Conservation (phyloP, 306 rosid genomes). For the Chamaecrista fasciculata region DNA sequence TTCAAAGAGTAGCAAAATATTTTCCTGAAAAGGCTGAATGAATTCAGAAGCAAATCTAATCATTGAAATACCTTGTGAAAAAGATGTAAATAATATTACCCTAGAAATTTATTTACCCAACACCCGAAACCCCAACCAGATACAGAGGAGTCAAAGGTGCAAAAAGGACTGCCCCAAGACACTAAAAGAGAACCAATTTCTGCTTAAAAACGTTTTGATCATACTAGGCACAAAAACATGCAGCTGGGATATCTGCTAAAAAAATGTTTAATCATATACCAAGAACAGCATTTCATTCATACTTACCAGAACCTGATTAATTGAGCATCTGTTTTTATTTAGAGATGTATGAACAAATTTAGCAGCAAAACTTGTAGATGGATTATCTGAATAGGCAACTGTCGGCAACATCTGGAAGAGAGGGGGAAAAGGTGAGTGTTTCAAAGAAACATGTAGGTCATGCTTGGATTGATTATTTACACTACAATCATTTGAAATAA, state of each 20-base stretch:
- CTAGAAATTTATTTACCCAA: slow-evolving; percentile 11
- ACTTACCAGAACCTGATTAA: slow-evolving; percentile 91
- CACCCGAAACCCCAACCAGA: slow-evolving; percentile 15
- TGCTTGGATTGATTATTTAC: slow-evolving; percentile 18
- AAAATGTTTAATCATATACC: slow-evolving; percentile 13
- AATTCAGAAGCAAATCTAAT: slow-evolving; percentile 3
- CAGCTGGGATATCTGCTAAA: not conserved
- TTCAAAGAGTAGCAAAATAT: not conserved
- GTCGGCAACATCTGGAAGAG: slow-evolving; percentile 73
- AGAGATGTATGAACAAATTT: slow-evolving; percentile 95
- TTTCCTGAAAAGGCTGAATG: not conserved
- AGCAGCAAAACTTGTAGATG: slow-evolving; percentile 90
- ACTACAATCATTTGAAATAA: not conserved
- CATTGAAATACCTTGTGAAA: slow-evolving; percentile 1
- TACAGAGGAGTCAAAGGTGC: not conserved
- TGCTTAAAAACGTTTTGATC: slow-evolving; percentile 17
- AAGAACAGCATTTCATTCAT: slow-evolving; percentile 22
- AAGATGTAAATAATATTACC: slow-evolving; percentile 1
- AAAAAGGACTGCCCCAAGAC: not conserved
- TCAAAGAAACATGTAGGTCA: not conserved
- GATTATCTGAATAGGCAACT: slow-evolving; percentile 88
- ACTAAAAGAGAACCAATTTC: not conserved
- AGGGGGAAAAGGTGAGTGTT: slow-evolving; percentile 20
- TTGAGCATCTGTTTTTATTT: slow-evolving; percentile 91
- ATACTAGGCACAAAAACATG: slow-evolving; percentile 8